These are phyloP conservation scores for Rhizoclosmatium sp. DNA, from an alignment of 192 early-diverging fungal genomes.

Conservation along the genomic window DNA sequence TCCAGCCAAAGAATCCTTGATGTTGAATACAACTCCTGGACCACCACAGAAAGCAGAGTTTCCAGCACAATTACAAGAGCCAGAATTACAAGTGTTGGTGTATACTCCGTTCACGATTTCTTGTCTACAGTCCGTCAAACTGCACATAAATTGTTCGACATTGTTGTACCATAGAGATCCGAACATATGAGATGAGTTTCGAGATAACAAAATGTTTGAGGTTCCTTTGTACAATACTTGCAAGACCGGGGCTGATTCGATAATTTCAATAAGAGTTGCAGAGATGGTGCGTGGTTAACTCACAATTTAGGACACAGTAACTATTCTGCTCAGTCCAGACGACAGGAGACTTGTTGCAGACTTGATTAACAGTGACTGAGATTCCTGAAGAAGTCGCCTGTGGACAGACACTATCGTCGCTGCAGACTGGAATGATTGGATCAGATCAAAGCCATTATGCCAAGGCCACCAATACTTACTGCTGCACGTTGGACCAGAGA, in stretches of 20 bases:
- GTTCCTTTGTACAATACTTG: conserved; percentile 48
- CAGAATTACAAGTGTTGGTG: conserved; percentile 48
- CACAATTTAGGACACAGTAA: conserved; percentile 52
- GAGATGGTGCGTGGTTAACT: neutral
- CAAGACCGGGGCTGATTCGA: conserved; percentile 43
- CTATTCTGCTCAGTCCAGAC: conserved; percentile 50
- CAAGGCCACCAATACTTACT: conserved; percentile 12
- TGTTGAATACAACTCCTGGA: conserved; percentile 44
- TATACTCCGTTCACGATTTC: conserved; percentile 30
- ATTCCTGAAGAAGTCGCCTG: conserved; percentile 40
- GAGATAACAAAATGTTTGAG: conserved; percentile 18
- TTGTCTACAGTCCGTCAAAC: conserved; percentile 49
- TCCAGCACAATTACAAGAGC: conserved; percentile 56
- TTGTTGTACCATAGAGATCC: conserved; percentile 53
- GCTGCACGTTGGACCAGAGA: conserved; percentile 64
- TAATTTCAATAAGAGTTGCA: neutral
- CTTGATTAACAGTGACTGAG: conserved; percentile 26
- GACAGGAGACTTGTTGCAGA: conserved; percentile 61
- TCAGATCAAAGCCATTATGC: neutral
- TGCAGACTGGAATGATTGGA: conserved; percentile 41
- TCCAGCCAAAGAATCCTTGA: conserved; percentile 44
- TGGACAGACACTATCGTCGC: conserved; percentile 52
- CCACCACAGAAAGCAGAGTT: conserved; percentile 64
- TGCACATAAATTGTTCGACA: conserved; percentile 62
- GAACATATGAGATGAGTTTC: neutral